phyloP scores from a whole-genome alignment of 2,329 filamentous ascomycete genomes.

The Aaosphaeria arxii region DNA sequence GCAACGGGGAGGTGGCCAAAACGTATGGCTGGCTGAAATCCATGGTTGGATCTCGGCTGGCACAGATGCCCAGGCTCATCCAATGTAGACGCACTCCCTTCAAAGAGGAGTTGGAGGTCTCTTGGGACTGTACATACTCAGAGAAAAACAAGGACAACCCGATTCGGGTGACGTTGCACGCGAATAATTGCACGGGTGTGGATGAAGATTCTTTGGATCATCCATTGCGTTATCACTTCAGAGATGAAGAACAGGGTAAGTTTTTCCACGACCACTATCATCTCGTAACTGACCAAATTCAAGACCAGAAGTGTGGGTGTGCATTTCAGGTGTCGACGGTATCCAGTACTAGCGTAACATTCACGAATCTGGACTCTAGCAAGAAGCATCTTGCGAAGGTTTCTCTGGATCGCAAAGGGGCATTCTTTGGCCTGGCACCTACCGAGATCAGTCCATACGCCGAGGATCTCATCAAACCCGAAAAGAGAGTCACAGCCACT shows the following conservation, averaged over 20 bases:
- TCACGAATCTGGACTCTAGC: not conserved
- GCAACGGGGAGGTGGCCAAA: not conserved
- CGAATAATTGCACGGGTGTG: not conserved
- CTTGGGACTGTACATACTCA: not conserved
- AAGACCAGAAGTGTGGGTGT: not conserved
- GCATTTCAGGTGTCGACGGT: not conserved
- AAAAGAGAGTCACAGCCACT: not conserved
- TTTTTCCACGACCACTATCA: not conserved
- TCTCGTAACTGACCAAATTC: not conserved
- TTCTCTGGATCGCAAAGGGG: not conserved
- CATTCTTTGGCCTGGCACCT: not conserved
- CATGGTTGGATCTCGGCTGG: not conserved
- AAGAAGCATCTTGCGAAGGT: not conserved
- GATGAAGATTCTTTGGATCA: not conserved
- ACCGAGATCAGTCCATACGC: not conserved
- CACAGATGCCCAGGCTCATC: not conserved
- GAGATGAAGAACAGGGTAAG: not conserved
- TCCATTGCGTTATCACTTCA: not conserved
- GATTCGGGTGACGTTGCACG: not conserved
- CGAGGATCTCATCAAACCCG: not conserved
- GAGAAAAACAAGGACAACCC: not conserved
- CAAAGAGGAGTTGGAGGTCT: not conserved
- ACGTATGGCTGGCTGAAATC: not conserved
- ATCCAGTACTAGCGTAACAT: not conserved
- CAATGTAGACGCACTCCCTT: not conserved